A percentile compares a stretch with the other conserved stretches of the same genome.
phyloP scores from a whole-genome alignment of 2,329 filamentous ascomycete genomes.

The Penicillium occitanis region DNA sequence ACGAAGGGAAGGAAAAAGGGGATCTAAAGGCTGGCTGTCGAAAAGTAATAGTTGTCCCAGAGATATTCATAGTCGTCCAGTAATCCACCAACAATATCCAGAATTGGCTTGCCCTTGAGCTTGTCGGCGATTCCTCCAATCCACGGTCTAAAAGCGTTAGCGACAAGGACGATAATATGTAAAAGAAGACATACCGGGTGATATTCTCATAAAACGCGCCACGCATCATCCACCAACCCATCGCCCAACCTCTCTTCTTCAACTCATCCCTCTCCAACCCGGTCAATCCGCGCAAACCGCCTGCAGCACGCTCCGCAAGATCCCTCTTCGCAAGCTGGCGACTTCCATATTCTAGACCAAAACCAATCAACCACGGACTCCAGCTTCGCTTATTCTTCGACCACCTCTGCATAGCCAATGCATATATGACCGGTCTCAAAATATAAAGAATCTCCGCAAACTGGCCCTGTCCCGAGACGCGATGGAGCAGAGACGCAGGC shows the following conservation, averaged over 20 bases:
- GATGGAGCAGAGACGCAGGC: conserved; percentile 80
- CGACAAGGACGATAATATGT: not conserved
- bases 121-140: conserved; percentile 69
- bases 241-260: conserved; percentile 80
- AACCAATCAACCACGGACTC: conserved; percentile 86
- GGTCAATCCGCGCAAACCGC: conserved; percentile 73
- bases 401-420: conserved; percentile 73
- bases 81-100: conserved; percentile 79
- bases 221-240: conserved; percentile 95
- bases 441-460: conserved; percentile 91
- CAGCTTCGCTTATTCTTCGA: conserved; percentile 74
- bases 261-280: conserved; percentile 87
- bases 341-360: conserved; percentile 82
- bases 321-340: conserved; percentile 76
- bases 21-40: conserved; percentile 56
- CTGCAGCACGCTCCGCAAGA: conserved; percentile 62
- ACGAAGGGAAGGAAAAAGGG: not conserved
- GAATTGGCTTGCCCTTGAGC: conserved; percentile 70
- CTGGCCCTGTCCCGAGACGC: conserved; percentile 68
- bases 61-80: conserved; percentile 96
- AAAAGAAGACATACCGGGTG: conserved; percentile 58
- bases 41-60: conserved; percentile 98
- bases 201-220: conserved; percentile 96
- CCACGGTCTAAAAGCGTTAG: conserved; percentile 48
- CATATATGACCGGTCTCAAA: conserved; percentile 82